Percentiles rank a stretch among this genome's conserved stretches.
phyloP scores from a whole-genome alignment of 345 rosid genomes.

The Camelina neglecta region DNA sequence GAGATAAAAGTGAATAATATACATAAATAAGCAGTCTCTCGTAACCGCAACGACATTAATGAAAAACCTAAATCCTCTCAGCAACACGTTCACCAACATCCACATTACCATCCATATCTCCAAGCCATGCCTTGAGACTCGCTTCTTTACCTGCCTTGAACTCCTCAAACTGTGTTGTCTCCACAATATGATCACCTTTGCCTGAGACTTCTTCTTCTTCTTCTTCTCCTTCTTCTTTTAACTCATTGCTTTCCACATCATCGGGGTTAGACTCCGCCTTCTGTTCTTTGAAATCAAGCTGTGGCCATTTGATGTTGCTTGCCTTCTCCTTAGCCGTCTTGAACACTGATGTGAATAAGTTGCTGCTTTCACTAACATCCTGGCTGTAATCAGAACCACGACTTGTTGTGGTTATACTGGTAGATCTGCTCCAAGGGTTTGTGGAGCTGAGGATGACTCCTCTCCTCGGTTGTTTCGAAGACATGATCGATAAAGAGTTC shows the following conservation, averaged over 20 bases:
- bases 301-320: conserved; percentile 72
- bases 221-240: conserved; percentile 48
- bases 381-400: conserved; percentile 47
- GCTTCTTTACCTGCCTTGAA: conserved; percentile 85
- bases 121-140: conserved; percentile 81
- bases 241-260: conserved; percentile 54
- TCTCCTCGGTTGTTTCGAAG: conserved; percentile 70
- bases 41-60: not conserved
- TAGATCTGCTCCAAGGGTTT: conserved; percentile 54
- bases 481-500: conserved; percentile 63
- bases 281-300: conserved; percentile 60
- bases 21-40: not conserved
- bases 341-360: conserved; percentile 65
- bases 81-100: conserved; percentile 32
- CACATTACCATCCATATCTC: conserved; percentile 48
- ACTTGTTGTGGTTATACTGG: conserved; percentile 42
- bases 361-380: conserved; percentile 48
- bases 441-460: conserved; percentile 57
- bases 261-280: conserved; percentile 37
- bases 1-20: not conserved
- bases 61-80: conserved; percentile 23
- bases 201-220: conserved; percentile 42
- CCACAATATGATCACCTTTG: conserved; percentile 32
- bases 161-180: conserved; percentile 54
- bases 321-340: conserved; percentile 80